phyloP scores from a whole-genome alignment of 768 basidiomycete species.

The Rhodosporidiobolus sp. region DNA sequence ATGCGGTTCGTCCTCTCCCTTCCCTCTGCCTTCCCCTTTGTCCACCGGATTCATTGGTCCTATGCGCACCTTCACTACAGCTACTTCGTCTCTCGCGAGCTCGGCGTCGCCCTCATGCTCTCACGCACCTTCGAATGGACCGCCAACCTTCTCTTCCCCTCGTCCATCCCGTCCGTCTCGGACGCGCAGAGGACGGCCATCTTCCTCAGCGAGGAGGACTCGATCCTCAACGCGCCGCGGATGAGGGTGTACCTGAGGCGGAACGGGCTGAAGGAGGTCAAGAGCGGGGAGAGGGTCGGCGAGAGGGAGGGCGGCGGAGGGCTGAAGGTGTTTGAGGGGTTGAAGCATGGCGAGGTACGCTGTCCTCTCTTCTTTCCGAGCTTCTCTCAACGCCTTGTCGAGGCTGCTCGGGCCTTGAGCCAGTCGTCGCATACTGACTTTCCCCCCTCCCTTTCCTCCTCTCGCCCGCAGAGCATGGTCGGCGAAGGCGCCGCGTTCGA shows the following conservation, averaged over 20 bases:
- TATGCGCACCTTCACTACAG: slow-evolving; percentile 39
- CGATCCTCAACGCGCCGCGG: slow-evolving; percentile 73
- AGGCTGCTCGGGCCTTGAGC: no score
- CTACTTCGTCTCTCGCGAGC: slow-evolving; percentile 82
- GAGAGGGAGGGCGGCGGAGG: slow-evolving; percentile 17
- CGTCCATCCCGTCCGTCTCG: slow-evolving; percentile 60
- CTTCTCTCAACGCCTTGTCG: no score
- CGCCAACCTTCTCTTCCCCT: slow-evolving; percentile 82
- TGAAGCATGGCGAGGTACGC: slow-evolving; percentile 31
- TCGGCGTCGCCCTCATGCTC: slow-evolving; percentile 81
- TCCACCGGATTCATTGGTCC: background rate
- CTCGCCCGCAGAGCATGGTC: slow-evolving; percentile 18
- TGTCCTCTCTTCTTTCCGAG: no score
- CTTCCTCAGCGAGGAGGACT: slow-evolving; percentile 77
- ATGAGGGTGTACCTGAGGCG: slow-evolving; percentile 63
- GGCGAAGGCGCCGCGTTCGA: slow-evolving; percentile 26
- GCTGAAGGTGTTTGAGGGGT: slow-evolving; percentile 31
- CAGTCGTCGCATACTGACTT: no score
- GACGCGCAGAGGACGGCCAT: slow-evolving; percentile 67
- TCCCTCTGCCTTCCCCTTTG: background rate
- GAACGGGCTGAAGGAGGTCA: slow-evolving; percentile 8
- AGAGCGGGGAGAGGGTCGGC: background rate
- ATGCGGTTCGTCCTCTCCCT: slow-evolving; percentile 52
- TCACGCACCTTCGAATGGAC: slow-evolving; percentile 48
- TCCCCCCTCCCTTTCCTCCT: no score